phyloP scores from a whole-genome alignment of 805 yeast species.

The Torulaspora franciscae region DNA sequence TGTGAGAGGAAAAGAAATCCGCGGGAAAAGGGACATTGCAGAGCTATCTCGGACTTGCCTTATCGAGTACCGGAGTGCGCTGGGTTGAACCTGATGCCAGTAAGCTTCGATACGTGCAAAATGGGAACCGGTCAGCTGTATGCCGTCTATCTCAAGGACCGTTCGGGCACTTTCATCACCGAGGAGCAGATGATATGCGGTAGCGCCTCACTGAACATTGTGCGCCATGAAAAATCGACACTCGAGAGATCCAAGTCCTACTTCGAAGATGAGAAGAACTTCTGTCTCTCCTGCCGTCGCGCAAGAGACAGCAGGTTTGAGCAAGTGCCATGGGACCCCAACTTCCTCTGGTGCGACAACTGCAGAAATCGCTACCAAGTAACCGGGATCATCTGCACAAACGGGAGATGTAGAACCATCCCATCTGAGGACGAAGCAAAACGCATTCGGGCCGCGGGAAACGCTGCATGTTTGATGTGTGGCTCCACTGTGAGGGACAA shows the following conservation, averaged over 20 bases:
- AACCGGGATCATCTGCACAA: constrained; percentile 1
- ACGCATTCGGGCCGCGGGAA: constrained; percentile 17
- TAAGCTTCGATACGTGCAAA: not conserved
- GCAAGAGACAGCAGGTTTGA: not conserved
- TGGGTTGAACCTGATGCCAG: not conserved
- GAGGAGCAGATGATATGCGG: not conserved
- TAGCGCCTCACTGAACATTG: not conserved
- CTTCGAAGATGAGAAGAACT: not conserved
- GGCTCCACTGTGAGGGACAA: too few species aligned
- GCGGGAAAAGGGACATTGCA: not conserved
- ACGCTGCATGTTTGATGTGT: too few species aligned
- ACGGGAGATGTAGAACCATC: not conserved
- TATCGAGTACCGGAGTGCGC: not conserved
- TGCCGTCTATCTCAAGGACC: not conserved
- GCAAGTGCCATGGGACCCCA: constrained; percentile 11
- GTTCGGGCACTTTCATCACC: not conserved
- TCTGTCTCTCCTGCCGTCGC: not conserved
- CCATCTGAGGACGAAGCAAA: constrained; percentile 4
- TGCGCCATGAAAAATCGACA: not conserved
- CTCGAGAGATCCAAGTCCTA: too few species aligned
- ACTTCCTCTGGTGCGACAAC: constrained; percentile 2
- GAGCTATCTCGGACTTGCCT: not conserved
- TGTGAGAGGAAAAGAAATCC: constrained; percentile 13
- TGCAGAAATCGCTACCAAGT: constrained; percentile 3
- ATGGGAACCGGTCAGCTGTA: not conserved